A percentile compares a stretch with the other conserved stretches of the same genome.
These are phyloP conservation scores for Narthecium ossifragum DNA, from an alignment of 106 monocot species.

Conservation along the genomic window DNA sequence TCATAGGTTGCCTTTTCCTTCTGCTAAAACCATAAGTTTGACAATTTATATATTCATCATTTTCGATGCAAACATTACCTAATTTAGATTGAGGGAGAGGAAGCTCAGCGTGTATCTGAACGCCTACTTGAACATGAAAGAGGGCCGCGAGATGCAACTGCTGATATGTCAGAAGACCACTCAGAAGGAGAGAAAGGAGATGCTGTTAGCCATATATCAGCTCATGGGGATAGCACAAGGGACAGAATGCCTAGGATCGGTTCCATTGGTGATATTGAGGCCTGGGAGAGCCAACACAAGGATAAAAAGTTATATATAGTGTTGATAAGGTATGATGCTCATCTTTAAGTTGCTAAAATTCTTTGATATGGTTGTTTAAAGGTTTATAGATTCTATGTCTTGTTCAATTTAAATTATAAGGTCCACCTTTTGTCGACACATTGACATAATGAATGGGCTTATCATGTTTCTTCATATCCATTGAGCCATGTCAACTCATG, in stretches of 20 bases:
- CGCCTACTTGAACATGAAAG: constrained; percentile 66
- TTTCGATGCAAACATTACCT: not conserved
- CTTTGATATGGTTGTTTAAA: not conserved
- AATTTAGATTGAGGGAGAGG: constrained; percentile 88
- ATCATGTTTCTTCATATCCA: not conserved
- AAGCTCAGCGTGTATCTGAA: constrained; percentile 45
- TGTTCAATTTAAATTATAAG: not conserved
- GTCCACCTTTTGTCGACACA: not conserved
- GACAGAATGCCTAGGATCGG: constrained; percentile 42
- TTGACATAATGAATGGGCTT: not conserved
- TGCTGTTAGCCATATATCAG: constrained; percentile 36
- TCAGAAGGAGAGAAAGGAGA: constrained; percentile 93
- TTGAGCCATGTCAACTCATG: too few relatives aligned
- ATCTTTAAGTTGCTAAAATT: not conserved
- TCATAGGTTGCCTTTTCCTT: too few relatives aligned
- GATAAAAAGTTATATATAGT: constrained; percentile 83
- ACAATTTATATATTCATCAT: not conserved
- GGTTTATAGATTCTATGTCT: not conserved
- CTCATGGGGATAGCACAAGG: constrained; percentile 35
- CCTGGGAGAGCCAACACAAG: constrained; percentile 81
- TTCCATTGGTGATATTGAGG: constrained; percentile 60
- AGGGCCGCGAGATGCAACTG: constrained; percentile 63
- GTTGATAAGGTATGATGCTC: constrained; percentile 61
- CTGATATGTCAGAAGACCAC: constrained; percentile 87
- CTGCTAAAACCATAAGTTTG: not conserved